phyloP scores from a whole-genome alignment of 768 basidiomycete genomes.

The Cystofilobasidium bisporidii region DNA sequence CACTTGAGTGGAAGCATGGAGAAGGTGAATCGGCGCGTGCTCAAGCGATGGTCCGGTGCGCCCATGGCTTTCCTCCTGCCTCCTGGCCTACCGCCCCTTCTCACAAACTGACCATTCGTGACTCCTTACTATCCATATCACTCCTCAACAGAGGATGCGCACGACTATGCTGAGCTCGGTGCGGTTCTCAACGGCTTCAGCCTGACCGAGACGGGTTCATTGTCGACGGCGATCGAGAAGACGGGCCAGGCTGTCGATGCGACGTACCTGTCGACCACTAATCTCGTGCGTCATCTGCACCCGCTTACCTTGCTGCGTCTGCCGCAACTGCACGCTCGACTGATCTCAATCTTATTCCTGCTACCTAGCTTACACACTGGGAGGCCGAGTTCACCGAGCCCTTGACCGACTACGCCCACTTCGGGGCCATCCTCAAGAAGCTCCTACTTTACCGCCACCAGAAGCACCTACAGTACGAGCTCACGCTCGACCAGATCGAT shows the following conservation, averaged over 20 bases:
- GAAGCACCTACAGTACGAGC: constrained; percentile 95
- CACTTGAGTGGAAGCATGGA: constrained; percentile 91
- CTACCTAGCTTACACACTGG: constrained; percentile 69
- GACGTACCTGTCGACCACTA: constrained; percentile 84
- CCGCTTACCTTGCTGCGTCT: no score
- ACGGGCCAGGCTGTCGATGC: constrained; percentile 93
- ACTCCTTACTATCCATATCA: no score
- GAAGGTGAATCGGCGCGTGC: constrained; percentile 79
- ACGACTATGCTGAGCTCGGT: constrained; percentile 83
- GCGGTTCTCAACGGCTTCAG: constrained; percentile 88
- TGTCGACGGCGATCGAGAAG: constrained; percentile 84
- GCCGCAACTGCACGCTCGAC: no score
- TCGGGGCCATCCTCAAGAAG: constrained; percentile 87
- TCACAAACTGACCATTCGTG: no score
- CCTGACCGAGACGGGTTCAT: constrained; percentile 63
- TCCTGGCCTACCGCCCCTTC: constrained; percentile 31
- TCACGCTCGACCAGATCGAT: constrained; percentile 84
- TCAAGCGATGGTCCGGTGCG: constrained; percentile 90
- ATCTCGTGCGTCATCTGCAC: constrained; percentile 49
- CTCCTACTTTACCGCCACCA: constrained; percentile 89
- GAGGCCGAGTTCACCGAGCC: constrained; percentile 95
- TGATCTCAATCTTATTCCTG: no score
- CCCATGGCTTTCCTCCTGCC: constrained; percentile 17
- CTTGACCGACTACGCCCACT: constrained; percentile 88
- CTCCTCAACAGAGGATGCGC: constrained; percentile 53